Evolutionary conservation across 257 asterid species (phyloP).

Genomic region (Plantago major): DNA sequence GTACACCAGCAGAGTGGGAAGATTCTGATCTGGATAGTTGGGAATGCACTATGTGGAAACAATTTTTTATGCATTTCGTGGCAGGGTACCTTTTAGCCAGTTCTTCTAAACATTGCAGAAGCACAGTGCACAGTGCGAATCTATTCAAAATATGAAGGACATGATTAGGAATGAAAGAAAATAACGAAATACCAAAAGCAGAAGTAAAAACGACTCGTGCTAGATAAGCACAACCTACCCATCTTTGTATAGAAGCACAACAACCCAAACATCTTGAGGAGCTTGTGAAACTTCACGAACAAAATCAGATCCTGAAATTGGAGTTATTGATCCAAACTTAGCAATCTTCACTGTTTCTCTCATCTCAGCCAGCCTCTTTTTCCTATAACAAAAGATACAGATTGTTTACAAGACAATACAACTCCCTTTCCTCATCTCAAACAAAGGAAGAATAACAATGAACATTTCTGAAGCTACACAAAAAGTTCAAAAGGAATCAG

Average conservation of each 20-base stretch:
- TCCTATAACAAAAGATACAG: slow-evolving; percentile 33
- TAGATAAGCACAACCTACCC: slow-evolving; percentile 47
- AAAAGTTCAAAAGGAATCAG: background rate
- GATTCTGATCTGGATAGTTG: slow-evolving; percentile 86
- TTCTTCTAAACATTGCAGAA: slow-evolving; percentile 78
- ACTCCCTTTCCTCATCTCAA: too few species aligned
- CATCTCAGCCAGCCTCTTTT: slow-evolving; percentile 85
- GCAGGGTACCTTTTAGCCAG: slow-evolving; percentile 73
- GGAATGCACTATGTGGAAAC: slow-evolving; percentile 95
- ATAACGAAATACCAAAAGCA: background rate
- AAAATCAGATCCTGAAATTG: slow-evolving; percentile 94
- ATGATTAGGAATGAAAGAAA: background rate
- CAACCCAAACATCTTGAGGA: slow-evolving; percentile 88
- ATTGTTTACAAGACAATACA: too few species aligned
- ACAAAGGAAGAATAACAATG: background rate
- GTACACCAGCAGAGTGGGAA: slow-evolving; percentile 87
- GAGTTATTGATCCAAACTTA: slow-evolving; percentile 78
- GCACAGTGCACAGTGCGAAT: too few species aligned
- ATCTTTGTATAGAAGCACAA: slow-evolving; percentile 75
- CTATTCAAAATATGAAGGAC: slow-evolving; percentile 26
- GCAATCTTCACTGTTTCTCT: slow-evolving; percentile 71
- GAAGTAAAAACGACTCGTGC: background rate
- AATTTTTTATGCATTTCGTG: slow-evolving; percentile 84
- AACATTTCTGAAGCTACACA: background rate
- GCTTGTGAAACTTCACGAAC: slow-evolving; percentile 98